A percentile compares a stretch with the other conserved stretches of the same genome.
These are phyloP conservation scores for Rhizodiscina lignyota DNA, from an alignment of 495 filamentous ascomycete species.

Conservation along the genomic window DNA sequence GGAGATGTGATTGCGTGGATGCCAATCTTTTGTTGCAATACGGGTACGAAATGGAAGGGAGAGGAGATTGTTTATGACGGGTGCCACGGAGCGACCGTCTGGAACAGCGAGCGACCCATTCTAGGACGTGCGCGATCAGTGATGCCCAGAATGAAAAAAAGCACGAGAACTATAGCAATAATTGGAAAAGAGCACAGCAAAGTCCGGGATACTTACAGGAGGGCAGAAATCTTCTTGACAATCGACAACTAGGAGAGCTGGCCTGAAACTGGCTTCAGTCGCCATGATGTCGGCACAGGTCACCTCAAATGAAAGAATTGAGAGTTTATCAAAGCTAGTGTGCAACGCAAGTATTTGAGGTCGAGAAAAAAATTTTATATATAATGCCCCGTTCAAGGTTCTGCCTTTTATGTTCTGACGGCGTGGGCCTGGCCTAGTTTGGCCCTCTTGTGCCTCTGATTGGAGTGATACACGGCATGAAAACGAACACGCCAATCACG, in stretches of 20 bases:
- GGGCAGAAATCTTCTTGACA: slow-evolving; percentile 96
- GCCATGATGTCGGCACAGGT: too few species aligned
- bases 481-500: too few species aligned
- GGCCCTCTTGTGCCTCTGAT: too few species aligned
- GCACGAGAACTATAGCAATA: slow-evolving; percentile 1
- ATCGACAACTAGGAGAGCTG: slow-evolving; percentile 64
- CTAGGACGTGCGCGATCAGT: slow-evolving; percentile 23
- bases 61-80: slow-evolving; percentile 61
- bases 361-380: too few species aligned
- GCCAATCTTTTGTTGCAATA: slow-evolving; percentile 80
- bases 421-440: too few species aligned
- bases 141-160: not conserved
- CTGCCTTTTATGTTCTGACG: too few species aligned
- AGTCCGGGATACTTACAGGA: slow-evolving; percentile 44
- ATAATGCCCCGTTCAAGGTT: too few species aligned
- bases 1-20: slow-evolving; percentile 72
- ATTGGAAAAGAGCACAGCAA: not conserved
- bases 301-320: too few species aligned
- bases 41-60: slow-evolving; percentile 51
- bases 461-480: too few species aligned
- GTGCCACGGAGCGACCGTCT: slow-evolving; percentile 50
- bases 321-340: too few species aligned
- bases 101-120: slow-evolving; percentile 67
- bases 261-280: slow-evolving; percentile 30
- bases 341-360: too few species aligned